Percentiles rank a stretch among this genome's conserved stretches.
These are phyloP conservation scores for Hirschioporus abietinus DNA, from an alignment of 768 basidiomycete species.

Conservation along the genomic window DNA sequence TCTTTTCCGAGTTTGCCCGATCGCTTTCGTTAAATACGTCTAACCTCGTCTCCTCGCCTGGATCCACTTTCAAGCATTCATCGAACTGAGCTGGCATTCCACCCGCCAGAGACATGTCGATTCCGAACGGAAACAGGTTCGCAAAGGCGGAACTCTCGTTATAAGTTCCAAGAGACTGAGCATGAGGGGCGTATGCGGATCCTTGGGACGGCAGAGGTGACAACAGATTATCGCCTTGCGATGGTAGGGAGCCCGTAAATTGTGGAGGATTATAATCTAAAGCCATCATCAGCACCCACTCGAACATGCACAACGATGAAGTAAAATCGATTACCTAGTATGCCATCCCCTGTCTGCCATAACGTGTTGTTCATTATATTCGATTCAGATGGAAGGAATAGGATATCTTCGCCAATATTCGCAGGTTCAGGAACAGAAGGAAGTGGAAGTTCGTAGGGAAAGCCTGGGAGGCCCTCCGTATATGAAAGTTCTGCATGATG, in stretches of 20 bases:
- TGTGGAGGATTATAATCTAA: background rate
- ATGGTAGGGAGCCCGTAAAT: background rate
- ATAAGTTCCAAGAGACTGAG: background rate
- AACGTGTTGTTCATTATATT: background rate
- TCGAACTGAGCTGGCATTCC: background rate
- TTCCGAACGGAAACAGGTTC: background rate
- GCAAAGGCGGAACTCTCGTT: background rate
- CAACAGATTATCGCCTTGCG: background rate
- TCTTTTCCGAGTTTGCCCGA: background rate
- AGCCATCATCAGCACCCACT: background rate
- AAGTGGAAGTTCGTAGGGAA: background rate
- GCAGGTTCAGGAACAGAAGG: background rate
- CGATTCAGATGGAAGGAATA: background rate
- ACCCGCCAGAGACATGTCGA: background rate
- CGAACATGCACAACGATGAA: background rate
- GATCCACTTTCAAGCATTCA: background rate
- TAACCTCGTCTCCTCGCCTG: background rate
- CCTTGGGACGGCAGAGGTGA: background rate
- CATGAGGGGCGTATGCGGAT: background rate
- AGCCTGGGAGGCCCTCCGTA: background rate
- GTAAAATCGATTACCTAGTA: background rate
- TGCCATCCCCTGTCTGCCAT: background rate
- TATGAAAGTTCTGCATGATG: background rate
- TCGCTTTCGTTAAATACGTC: background rate
- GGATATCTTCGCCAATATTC: background rate